Conservation (phyloP, 129 eudicot genomes). For the Artemisia annua region DNA sequence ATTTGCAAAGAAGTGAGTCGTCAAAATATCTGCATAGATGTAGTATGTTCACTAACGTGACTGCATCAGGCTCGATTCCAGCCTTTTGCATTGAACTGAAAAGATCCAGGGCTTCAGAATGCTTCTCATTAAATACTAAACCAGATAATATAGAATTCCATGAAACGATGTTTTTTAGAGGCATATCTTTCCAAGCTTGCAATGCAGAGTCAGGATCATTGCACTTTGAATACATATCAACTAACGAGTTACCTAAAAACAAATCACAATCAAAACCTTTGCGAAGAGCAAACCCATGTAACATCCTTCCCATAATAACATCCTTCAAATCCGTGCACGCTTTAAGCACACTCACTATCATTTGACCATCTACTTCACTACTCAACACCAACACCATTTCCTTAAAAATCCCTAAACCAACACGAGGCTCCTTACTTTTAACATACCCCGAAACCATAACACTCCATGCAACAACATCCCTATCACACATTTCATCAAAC, state of each 20-base stretch:
- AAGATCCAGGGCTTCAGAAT: slow-evolving; percentile 55
- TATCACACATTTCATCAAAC: slow-evolving; percentile 76
- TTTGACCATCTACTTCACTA: slow-evolving; percentile 62
- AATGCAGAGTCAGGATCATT: slow-evolving; percentile 47
- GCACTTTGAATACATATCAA: slow-evolving; percentile 79
- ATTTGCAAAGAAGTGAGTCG: slow-evolving; percentile 51
- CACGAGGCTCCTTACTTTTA: slow-evolving; percentile 35
- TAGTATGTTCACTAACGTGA: slow-evolving; percentile 71
- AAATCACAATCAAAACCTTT: slow-evolving; percentile 62
- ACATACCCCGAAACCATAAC: slow-evolving; percentile 72
- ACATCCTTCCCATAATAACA: slow-evolving; percentile 34
- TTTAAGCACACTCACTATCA: slow-evolving; percentile 56
- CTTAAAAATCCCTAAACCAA: slow-evolving; percentile 47
- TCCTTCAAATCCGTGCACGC: slow-evolving; percentile 55
- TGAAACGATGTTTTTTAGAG: slow-evolving; percentile 54
- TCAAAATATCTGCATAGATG: slow-evolving; percentile 53
- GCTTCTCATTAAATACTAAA: slow-evolving; percentile 50
- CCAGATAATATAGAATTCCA: slow-evolving; percentile 93
- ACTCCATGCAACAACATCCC: slow-evolving; percentile 86
- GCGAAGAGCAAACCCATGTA: slow-evolving; percentile 50
- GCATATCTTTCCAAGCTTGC: slow-evolving; percentile 53
- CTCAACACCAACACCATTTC: slow-evolving; percentile 41
- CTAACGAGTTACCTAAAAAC: slow-evolving; percentile 62
- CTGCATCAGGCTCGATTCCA: slow-evolving; percentile 56
- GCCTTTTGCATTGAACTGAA: slow-evolving; percentile 45